Evolutionary conservation across 495 filamentous ascomycete species (phyloP), one percentile per base, ranked within the genome.

Genomic region (Podospora sp.): DNA sequence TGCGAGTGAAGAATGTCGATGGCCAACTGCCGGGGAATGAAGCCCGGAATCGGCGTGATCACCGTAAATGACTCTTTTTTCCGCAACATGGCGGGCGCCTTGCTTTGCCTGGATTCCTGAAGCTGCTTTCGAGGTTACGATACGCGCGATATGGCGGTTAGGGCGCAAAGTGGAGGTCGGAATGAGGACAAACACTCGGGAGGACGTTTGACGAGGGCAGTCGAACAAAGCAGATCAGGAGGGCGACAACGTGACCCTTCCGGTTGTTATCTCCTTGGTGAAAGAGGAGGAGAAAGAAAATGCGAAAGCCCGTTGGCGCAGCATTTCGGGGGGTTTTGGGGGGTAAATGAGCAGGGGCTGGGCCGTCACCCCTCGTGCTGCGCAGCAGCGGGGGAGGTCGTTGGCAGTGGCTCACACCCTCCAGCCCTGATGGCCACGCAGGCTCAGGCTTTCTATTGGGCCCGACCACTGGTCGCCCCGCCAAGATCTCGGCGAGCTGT

Each of bases 1-100:
- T 92, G 91, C 64, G 86, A 76, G 66, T 82, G 72, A 12, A 83
- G 76, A 52, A 83, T 77, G 52, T 81, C 81, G 67, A 83, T 71
- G 57, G 81, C 75, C 50, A 80, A 72, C 71, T 81, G 81, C 66
- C 81, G 81, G 20, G 81, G 80, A 60, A 83, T 83, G 56, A 81
- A 83, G 59, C 76, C 71, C 65, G 81, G 81, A 56, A 83, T 81
- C 25, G 81, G 81, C 50, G 80, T 83, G 69, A 83, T 79, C 16
- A 83, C 70, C 7, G 81, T 83, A 67, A 82, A 78, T 8, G 75
- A 71, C 65, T 83, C 81, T 71, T 82, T 84, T 70, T 80, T 84
- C 68, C 81, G 80, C 68, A 84, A 77, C 77, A 83, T 80, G 57
- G 68, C 65, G 70, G 62, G 36, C 50, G 35, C 24, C 58, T 36